These are phyloP conservation scores for Lipomyces mesembrius DNA, from an alignment of 805 yeast genomes.

Conservation along the genomic window DNA sequence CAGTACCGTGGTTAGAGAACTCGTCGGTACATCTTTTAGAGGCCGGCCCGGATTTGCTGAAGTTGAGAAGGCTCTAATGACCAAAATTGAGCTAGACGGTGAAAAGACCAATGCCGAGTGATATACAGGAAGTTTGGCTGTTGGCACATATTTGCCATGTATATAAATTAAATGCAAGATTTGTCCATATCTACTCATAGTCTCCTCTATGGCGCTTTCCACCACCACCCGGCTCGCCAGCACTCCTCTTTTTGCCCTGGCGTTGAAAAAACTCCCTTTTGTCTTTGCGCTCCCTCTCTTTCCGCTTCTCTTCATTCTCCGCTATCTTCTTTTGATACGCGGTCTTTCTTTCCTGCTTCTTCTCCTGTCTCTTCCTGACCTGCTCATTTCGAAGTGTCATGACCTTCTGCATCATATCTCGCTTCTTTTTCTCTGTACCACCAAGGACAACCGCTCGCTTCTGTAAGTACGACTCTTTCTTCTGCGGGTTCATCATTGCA, in stretches of 20 bases:
- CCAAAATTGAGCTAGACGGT: neutral
- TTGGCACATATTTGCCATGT: neutral
- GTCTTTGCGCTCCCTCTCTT: conserved; percentile 77
- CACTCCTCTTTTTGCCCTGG: conserved; percentile 36
- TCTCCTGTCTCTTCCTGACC: conserved; percentile 72
- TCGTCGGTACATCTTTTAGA: neutral
- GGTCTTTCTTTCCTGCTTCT: conserved; percentile 74
- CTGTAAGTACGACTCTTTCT: conserved; percentile 73
- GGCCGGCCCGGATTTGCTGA: neutral
- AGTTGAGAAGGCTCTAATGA: neutral
- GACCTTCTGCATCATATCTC: conserved; percentile 85
- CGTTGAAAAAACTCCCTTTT: conserved; percentile 83
- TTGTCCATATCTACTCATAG: conserved; percentile 8
- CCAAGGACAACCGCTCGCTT: conserved; percentile 93
- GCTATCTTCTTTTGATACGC: conserved; percentile 76
- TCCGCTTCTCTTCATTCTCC: conserved; percentile 69
- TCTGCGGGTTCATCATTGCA: conserved; percentile 74
- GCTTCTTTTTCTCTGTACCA: conserved; percentile 75
- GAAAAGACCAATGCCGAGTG: neutral
- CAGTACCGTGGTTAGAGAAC: neutral
- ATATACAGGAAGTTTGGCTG: neutral
- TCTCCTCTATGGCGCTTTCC: conserved; percentile 42
- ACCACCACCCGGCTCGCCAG: conserved; percentile 43
- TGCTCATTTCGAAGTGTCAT: conserved; percentile 84
- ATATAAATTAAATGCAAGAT: neutral